Conservation (phyloP, 2,329 filamentous ascomycete species). For the Sclerotiophoma versabilis region DNA sequence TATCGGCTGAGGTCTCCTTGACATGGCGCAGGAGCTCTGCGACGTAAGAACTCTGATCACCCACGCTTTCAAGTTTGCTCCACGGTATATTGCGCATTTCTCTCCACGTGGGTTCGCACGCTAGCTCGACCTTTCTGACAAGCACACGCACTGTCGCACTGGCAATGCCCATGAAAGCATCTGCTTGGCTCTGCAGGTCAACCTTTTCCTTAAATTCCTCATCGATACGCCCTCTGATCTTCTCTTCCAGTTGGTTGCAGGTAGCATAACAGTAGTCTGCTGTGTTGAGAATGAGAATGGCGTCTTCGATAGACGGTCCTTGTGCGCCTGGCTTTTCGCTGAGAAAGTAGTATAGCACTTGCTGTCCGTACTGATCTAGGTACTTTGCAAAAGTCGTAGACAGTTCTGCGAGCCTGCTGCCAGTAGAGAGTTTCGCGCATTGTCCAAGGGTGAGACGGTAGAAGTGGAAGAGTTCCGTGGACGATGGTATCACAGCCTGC, state of each 20-base stretch:
- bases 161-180: conserved; percentile 94
- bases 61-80: conserved; percentile 91
- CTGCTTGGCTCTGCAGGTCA: conserved; percentile 90
- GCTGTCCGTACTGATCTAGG: conserved; percentile 92
- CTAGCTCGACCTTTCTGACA: conserved; percentile 81
- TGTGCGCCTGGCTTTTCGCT: conserved; percentile 64
- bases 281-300: conserved; percentile 89
- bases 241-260: conserved; percentile 91
- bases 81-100: conserved; percentile 98
- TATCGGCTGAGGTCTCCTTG: conserved; percentile 74
- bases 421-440: conserved; percentile 93
- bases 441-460: conserved; percentile 93
- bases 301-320: conserved; percentile 73
- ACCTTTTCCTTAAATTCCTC: conserved; percentile 74
- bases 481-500: conserved; percentile 88
- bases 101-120: conserved; percentile 86
- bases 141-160: conserved; percentile 84
- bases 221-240: conserved; percentile 90
- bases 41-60: conserved; percentile 93
- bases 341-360: conserved; percentile 80
- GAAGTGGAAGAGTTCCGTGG: conserved; percentile 96
- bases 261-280: conserved; percentile 97
- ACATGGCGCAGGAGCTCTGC: conserved; percentile 78
- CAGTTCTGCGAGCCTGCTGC: conserved; percentile 83
- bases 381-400: conserved; percentile 89